These are phyloP conservation scores for Psilocybe tampanensis DNA, from an alignment of 768 basidiomycete genomes.

Conservation along the genomic window DNA sequence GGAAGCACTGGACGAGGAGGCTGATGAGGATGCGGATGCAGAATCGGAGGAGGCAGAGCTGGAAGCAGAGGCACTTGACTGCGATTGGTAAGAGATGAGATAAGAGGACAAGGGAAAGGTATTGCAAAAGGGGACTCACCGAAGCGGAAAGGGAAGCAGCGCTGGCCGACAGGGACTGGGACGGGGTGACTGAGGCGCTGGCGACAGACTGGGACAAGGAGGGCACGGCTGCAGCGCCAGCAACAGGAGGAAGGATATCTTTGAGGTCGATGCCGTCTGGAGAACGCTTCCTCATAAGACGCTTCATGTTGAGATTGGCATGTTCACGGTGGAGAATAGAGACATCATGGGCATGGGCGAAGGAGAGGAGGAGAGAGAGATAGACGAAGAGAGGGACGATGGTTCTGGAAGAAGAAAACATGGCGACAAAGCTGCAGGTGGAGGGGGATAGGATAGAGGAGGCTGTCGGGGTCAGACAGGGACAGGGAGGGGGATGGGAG, in stretches of 20 bases:
- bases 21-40: conserved; percentile 3
- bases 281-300: conserved; percentile 70
- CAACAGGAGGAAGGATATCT: conserved; percentile 24
- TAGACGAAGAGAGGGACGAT: conserved; percentile 67
- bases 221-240: conserved; percentile 35
- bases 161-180: conserved; percentile 4
- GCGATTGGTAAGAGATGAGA: neutral
- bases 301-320: conserved; percentile 47
- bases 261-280: conserved; percentile 25
- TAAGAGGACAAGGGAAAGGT: neutral
- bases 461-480: neutral
- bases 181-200: conserved; percentile 7
- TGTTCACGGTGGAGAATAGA: conserved; percentile 55
- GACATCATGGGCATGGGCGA: conserved; percentile 48
- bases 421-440: conserved; percentile 29
- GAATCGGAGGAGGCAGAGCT: conserved; percentile 11
- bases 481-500: neutral
- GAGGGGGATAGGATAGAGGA: conserved; percentile 3
- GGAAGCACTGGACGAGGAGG: conserved; percentile 13
- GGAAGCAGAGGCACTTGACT: conserved; percentile 5
- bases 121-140: neutral
- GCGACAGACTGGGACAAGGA: conserved; percentile 12
- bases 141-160: conserved; percentile 5
- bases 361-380: conserved; percentile 55
- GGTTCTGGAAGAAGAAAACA: conserved; percentile 51